These are phyloP conservation scores for Dalbergia cultrata DNA, from an alignment of 306 rosid species.

Conservation along the genomic window DNA sequence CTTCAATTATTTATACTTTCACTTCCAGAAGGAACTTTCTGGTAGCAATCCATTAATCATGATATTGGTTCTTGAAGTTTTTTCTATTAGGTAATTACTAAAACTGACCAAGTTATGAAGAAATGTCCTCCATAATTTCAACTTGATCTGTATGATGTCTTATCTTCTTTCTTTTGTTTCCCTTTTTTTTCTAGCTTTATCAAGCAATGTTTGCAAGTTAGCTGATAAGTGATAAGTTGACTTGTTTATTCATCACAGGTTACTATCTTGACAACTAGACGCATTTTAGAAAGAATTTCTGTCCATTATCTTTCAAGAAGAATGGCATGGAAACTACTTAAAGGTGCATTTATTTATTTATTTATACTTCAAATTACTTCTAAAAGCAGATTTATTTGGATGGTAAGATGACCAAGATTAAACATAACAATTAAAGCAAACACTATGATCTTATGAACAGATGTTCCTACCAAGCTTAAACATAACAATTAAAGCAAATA, in stretches of 20 bases:
- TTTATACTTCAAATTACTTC: conserved; percentile 6
- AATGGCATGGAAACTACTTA: conserved; percentile 89
- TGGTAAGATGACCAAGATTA: not conserved
- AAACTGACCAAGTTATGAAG: not conserved
- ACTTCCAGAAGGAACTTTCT: not conserved
- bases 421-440: not conserved
- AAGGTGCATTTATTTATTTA: conserved; percentile 61
- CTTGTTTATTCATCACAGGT: conserved; percentile 60
- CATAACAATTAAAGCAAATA: not conserved
- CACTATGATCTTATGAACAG: conserved; percentile 47
- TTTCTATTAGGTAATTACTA: not conserved
- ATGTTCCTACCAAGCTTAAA: conserved; percentile 55
- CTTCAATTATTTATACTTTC: not conserved
- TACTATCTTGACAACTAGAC: conserved; percentile 76
- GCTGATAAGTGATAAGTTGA: not conserved
- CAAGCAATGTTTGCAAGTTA: conserved; percentile 29
- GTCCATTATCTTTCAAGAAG: conserved; percentile 69
- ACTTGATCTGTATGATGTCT: not conserved
- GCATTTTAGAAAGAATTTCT: conserved; percentile 78
- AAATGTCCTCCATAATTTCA: not conserved
- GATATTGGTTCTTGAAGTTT: not conserved
- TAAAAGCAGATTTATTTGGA: not conserved
- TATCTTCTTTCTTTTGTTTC: not conserved
- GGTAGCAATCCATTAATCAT: not conserved
- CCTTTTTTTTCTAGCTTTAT: not conserved